phyloP scores from a whole-genome alignment of 805 yeast genomes.

The Cyberlindnera mississippiensis region DNA sequence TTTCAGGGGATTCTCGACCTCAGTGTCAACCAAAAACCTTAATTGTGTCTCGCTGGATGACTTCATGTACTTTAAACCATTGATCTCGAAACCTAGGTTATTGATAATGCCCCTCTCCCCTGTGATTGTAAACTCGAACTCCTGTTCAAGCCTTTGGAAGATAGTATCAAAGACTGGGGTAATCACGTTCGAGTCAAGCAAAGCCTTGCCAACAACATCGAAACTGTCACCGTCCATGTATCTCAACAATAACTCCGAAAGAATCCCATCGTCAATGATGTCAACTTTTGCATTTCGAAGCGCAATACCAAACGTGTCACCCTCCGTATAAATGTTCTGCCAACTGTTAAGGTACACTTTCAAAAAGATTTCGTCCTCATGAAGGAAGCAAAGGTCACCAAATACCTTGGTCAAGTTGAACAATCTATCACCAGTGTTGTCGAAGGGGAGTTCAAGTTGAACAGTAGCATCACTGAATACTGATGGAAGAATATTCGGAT shows the following conservation, averaged over 20 bases:
- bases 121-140: slow-evolving; percentile 1
- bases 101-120: slow-evolving; percentile 6
- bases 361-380: slow-evolving; percentile 11
- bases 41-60: slow-evolving; percentile 27
- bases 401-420: slow-evolving; percentile 10
- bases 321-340: slow-evolving; percentile 20
- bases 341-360: slow-evolving; percentile 20
- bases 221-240: slow-evolving; percentile 10
- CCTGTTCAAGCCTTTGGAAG: slow-evolving; percentile 17
- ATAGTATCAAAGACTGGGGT: slow-evolving; percentile 25
- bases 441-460: slow-evolving; percentile 7
- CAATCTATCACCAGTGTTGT: slow-evolving; percentile 9
- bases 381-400: slow-evolving; percentile 17
- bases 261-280: slow-evolving; percentile 17
- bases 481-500: slow-evolving; percentile 7
- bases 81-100: slow-evolving; percentile 5
- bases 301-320: slow-evolving; percentile 1
- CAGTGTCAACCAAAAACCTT: slow-evolving; percentile 30
- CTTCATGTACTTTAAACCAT: slow-evolving; percentile 23
- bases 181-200: slow-evolving; percentile 21
- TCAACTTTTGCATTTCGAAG: slow-evolving; percentile 20
- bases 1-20: slow-evolving; percentile 33
- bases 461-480: slow-evolving; percentile 4
- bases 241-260: slow-evolving; percentile 7
- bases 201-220: slow-evolving; percentile 2